Conservation (phyloP, 352 stramenopile genomes). For the Nothophytophthora sp. region DNA sequence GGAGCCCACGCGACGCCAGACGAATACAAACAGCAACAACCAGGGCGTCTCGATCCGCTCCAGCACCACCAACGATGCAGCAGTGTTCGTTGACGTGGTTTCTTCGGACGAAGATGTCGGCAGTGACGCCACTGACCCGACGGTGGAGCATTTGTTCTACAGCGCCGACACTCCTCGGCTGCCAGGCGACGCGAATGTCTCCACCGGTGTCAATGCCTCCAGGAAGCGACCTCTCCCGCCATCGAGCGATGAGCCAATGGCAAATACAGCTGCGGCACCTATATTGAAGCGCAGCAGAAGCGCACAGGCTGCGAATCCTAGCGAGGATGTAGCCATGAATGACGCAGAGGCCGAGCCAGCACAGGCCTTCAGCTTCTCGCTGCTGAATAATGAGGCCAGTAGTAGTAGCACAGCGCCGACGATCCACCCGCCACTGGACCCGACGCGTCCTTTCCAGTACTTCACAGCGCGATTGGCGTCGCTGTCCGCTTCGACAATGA, state of each 20-base stretch:
- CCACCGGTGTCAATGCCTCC: slow-evolving; percentile 1
- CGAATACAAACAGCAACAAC: slow-evolving; percentile 3
- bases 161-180: slow-evolving; percentile 62
- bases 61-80: slow-evolving; percentile 15
- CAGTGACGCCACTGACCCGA: slow-evolving; percentile 74
- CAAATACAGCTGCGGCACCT: not conserved
- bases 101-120: slow-evolving; percentile 59
- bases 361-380: slow-evolving; percentile 12
- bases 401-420: slow-evolving; percentile 2
- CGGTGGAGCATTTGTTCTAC: slow-evolving; percentile 77
- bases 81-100: slow-evolving; percentile 61
- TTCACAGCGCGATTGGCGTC: slow-evolving; percentile 30
- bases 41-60: not conserved
- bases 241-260: slow-evolving; percentile 11
- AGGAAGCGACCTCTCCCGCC: slow-evolving; percentile 37
- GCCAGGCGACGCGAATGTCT: not conserved
- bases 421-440: slow-evolving; percentile 8
- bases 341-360: not conserved
- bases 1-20: slow-evolving; percentile 2
- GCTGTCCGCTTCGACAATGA: slow-evolving; percentile 16
- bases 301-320: not conserved
- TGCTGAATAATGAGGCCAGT: slow-evolving; percentile 8
- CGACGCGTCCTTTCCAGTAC: slow-evolving; percentile 50
- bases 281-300: slow-evolving; percentile 1
- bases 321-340: not conserved